Evolutionary conservation across 148 eudicot genomes (phyloP).

Genomic region (Rhododendron henanense): DNA sequence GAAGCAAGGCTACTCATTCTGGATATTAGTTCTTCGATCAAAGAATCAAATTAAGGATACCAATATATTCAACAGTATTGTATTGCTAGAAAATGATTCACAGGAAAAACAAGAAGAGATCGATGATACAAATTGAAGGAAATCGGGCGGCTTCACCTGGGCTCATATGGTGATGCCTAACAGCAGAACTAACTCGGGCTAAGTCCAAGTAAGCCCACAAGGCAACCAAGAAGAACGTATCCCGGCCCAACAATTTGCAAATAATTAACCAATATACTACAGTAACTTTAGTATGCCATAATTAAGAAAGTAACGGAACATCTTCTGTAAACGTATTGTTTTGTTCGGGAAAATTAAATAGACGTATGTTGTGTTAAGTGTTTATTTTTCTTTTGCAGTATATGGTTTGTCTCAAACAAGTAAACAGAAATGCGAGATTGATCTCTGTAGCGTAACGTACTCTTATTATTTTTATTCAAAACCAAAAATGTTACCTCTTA

Average conservation of each 20-base stretch:
- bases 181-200: background rate
- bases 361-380: background rate
- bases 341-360: too few species aligned
- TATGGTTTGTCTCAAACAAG: too few species aligned
- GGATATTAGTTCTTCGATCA: too few species aligned
- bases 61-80: background rate
- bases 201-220: background rate
- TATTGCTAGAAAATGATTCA: background rate
- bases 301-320: too few species aligned
- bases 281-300: too few species aligned
- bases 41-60: background rate
- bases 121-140: too few species aligned
- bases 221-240: background rate
- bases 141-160: background rate
- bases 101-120: too few species aligned
- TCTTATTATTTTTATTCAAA: too few species aligned
- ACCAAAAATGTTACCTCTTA: too few species aligned
- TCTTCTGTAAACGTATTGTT: background rate
- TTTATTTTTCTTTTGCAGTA: too few species aligned
- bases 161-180: background rate
- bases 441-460: background rate
- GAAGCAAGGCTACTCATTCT: background rate
- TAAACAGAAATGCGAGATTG: background rate
- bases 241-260: background rate
- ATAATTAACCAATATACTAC: too few species aligned